phyloP scores from a whole-genome alignment of 2,329 filamentous ascomycete genomes.

The Xylariaceae sp. region DNA sequence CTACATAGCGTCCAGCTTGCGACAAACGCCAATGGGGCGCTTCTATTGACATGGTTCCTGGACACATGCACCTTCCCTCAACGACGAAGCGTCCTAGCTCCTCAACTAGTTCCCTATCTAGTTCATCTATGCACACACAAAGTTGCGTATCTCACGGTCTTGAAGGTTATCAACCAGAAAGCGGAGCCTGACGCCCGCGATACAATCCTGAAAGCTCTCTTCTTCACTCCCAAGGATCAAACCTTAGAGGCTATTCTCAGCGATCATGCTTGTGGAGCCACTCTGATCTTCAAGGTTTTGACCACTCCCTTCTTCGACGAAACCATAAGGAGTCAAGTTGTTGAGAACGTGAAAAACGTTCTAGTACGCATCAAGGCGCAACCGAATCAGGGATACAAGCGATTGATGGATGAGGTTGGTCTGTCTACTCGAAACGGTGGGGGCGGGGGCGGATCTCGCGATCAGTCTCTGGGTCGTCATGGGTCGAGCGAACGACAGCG shows the following conservation, averaged over 20 bases:
- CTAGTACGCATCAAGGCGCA: constrained; percentile 90
- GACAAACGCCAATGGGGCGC: constrained; percentile 92
- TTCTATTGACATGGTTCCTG: constrained; percentile 95
- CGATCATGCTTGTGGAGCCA: constrained; percentile 91
- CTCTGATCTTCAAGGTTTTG: constrained; percentile 96
- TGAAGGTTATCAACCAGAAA: constrained; percentile 98
- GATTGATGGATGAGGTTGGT: constrained; percentile 97
- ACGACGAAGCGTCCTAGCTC: constrained; percentile 88
- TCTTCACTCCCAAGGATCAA: constrained; percentile 88
- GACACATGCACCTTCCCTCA: constrained; percentile 97
- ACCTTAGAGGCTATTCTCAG: constrained; percentile 88
- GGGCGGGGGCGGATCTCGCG: constrained; percentile 50
- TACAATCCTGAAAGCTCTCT: constrained; percentile 85
- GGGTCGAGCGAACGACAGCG: constrained; percentile 59
- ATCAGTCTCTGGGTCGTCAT: constrained; percentile 53
- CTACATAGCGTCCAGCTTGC: constrained; percentile 95
- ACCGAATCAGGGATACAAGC: constrained; percentile 95
- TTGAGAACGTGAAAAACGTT: constrained; percentile 91
- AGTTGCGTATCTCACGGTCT: constrained; percentile 93
- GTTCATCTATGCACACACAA: constrained; percentile 98
- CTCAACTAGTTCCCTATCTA: constrained; percentile 88
- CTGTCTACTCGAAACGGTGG: constrained; percentile 70
- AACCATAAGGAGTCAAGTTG: constrained; percentile 81
- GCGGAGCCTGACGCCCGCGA: constrained; percentile 92
- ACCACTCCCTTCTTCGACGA: constrained; percentile 98